Evolutionary conservation across 2,329 filamentous ascomycete species (phyloP).

Genomic region (Exophiala sp.): DNA sequence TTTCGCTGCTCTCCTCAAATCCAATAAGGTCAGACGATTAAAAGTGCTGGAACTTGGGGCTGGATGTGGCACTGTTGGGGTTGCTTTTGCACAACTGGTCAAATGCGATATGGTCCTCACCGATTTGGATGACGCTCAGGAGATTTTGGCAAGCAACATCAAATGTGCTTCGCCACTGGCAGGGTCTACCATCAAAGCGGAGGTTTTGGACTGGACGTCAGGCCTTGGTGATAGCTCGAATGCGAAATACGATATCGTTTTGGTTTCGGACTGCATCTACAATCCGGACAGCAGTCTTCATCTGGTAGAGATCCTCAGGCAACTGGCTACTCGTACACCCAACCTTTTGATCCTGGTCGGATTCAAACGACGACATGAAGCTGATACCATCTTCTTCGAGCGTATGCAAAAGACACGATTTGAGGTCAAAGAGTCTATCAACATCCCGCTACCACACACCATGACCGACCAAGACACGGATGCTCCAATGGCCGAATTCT

Average conservation of each 20-base stretch:
- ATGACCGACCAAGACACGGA: conserved; percentile 33
- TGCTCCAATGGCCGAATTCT: conserved; percentile 38
- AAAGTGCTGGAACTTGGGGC: conserved; percentile 63
- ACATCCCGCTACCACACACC: conserved; percentile 36
- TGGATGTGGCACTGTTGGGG: conserved; percentile 66
- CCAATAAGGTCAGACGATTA: conserved; percentile 34
- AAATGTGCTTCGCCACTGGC: conserved; percentile 40
- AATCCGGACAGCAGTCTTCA: conserved; percentile 64
- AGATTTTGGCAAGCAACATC: conserved; percentile 59
- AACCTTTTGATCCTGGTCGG: conserved; percentile 55
- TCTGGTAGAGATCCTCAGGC: conserved; percentile 56
- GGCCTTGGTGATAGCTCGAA: conserved; percentile 40
- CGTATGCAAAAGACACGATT: conserved; percentile 49
- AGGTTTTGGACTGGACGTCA: conserved; percentile 60
- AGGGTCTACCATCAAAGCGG: conserved; percentile 45
- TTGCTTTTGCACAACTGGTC: conserved; percentile 56
- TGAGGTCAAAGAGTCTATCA: conserved; percentile 31
- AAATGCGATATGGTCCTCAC: conserved; percentile 58
- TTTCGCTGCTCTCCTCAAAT: conserved; percentile 35
- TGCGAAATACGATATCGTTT: conserved; percentile 53
- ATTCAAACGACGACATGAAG: conserved; percentile 65
- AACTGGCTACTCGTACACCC: conserved; percentile 48
- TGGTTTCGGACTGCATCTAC: conserved; percentile 71
- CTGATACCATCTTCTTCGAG: conserved; percentile 64
- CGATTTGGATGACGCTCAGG: conserved; percentile 62